Percentiles rank a stretch among this genome's conserved stretches.
phyloP scores from a whole-genome alignment of 176 grass and related monocot species.

The Oryza nivara region DNA sequence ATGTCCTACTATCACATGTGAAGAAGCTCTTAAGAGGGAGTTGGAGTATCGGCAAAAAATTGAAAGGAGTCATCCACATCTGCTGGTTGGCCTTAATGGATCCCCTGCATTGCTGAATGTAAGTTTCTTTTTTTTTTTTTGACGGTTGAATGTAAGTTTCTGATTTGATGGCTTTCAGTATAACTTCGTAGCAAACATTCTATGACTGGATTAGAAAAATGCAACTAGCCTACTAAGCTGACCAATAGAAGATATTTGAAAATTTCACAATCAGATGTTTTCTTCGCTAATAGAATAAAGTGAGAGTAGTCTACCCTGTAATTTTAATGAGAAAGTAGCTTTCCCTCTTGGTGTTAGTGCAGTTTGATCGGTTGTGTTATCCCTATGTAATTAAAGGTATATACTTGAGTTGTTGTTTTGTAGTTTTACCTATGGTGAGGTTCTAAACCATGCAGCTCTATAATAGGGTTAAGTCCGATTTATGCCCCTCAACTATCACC shows the following conservation, averaged over 20 bases:
- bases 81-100: constrained; percentile 24
- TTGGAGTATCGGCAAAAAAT: constrained; percentile 58
- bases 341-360: neutral
- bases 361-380: constrained; percentile 24
- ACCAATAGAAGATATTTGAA: constrained; percentile 6
- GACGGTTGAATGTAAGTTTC: constrained; percentile 30
- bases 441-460: neutral
- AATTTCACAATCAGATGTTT: neutral
- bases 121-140: neutral
- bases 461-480: no score
- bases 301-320: neutral
- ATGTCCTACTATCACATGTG: constrained; percentile 58
- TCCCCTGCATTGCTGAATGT: constrained; percentile 25
- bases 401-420: neutral
- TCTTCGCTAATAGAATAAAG: neutral
- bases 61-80: constrained; percentile 42
- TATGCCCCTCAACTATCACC: no score
- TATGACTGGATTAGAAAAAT: neutral
- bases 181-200: neutral
- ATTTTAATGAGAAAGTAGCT: neutral
- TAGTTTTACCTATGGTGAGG: neutral
- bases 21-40: constrained; percentile 68
- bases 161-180: constrained; percentile 4
- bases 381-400: neutral
- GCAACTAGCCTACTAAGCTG: neutral